Evolutionary conservation across 176 grass and related monocot genomes (phyloP), one percentile per base, ranked within the genome.

Genomic region (Miscanthus lutarioriparius): DNA sequence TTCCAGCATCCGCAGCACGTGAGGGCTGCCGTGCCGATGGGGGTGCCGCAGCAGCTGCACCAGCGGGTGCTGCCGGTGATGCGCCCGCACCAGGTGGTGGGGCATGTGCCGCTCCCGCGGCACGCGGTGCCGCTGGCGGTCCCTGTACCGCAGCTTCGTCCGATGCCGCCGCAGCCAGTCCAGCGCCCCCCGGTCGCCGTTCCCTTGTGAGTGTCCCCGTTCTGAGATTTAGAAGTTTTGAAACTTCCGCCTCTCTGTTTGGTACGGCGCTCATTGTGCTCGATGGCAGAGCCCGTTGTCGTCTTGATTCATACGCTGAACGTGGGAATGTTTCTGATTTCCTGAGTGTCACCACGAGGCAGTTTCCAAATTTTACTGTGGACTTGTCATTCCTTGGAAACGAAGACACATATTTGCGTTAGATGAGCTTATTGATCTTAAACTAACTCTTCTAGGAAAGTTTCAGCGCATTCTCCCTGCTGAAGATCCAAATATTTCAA

Each of bases 11-110:
- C 25, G 40, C 86, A 82, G 69, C 88, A 85, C 28, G 72, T 84
- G 0, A 80, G 70, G 64, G 43, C 87, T 14, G 67, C 56, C 28
- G 13, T 84, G 78, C 81, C 80, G 48, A 8, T 85, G 76, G 90
- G 79, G 59, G 19, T 86, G 43, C 92, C 76, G 20, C 92, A 91
- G 38, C 90, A 83, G 78, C 65, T 85, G 20, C 90, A 86, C 56
- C 68, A 63, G 40, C 81, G 82, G 67, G 38, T 48, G 8, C 67
- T 91, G 56, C 71, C 74, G 64, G 25, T 89, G 71, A 83, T 88
- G 62, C 75, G 68, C 16, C 87, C 92, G 67, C 87, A 84, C 15
- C 83, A 87, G 64, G 35, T 85, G 26, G 33, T 75, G 38, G 79
- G 79, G n/a, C 78, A 80, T 85, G 76, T 70, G 28, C 75, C 81